Percentiles rank a stretch among this genome's conserved stretches.
Evolutionary conservation across 768 basidiomycete species (phyloP).

Genomic region (Ramaria sp.): DNA sequence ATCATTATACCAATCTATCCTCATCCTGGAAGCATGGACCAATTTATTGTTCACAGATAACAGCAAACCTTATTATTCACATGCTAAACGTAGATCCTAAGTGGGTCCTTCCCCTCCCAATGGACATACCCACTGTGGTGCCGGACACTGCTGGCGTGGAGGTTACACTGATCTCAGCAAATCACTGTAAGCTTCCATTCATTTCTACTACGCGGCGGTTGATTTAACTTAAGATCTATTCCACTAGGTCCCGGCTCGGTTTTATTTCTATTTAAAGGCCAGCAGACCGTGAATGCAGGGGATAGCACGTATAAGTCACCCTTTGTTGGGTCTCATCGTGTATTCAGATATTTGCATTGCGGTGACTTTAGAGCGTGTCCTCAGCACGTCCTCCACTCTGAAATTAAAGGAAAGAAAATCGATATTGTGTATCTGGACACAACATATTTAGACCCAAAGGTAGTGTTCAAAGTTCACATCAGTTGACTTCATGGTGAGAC

Average conservation of each 20-base stretch:
- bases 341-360: constrained; percentile 89
- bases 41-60: constrained; percentile 93
- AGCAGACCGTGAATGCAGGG: constrained; percentile 80
- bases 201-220: background rate
- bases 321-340: constrained; percentile 53
- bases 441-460: constrained; percentile 87
- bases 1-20: constrained; percentile 90
- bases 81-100: constrained; percentile 82
- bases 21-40: constrained; percentile 83
- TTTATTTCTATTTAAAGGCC: constrained; percentile 89
- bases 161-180: constrained; percentile 95
- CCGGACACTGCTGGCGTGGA: constrained; percentile 77
- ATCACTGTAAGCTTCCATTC: constrained; percentile 57
- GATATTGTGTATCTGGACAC: constrained; percentile 93
- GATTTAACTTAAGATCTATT: background rate
- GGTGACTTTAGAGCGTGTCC: constrained; percentile 92
- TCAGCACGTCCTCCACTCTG: constrained; percentile 74
- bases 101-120: constrained; percentile 83
- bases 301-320: constrained; percentile 67
- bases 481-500: background rate
- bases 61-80: constrained; percentile 83
- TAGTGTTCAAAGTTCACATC: constrained; percentile 6
- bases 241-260: constrained; percentile 70
- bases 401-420: constrained; percentile 66
- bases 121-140: constrained; percentile 62